Evolutionary conservation across 2,329 filamentous ascomycete genomes (phyloP), one percentile per base, ranked within the genome.

Genomic region (Mycocentrospora acerina): DNA sequence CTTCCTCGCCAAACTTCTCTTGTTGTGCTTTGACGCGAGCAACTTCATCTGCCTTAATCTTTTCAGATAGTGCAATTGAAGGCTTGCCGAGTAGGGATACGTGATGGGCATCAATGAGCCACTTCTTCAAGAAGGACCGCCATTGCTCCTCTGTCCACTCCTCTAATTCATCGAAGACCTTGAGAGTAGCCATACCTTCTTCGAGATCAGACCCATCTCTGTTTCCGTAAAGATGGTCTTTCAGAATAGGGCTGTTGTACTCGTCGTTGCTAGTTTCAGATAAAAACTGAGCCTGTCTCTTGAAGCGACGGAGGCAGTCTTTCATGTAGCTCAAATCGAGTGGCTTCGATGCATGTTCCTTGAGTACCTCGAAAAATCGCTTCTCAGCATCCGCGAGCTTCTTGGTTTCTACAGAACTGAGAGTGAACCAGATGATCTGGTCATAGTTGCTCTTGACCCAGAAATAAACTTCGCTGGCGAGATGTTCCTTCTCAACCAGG

Each of bases 401-500:
- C 42, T 86, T 85, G 0, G 91, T 95, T 17, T 86, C 87, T 4
- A 98, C 91, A 42, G 90, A 86, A 4, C 85, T 90, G 16, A 95
- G 79, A 39, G 87, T 85, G 58, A 98, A 84, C 77, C 85, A 89
- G 40, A 97, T 88, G 35, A 95, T 79, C 10, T 84, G 85, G 50
- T 88, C 85, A 2, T 90, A 89, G 32, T 90, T 81, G 17, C 82
- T 79, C 48, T 96, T 90, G 55, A 82, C 85, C 66, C 81, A 85
- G 65, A 86, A 90, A 32, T 83, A 83, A 9, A 97, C 83, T 6
- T 85, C 88, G 68, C 90, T 96, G 3, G 90, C 88, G 30, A 97
- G 79, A 53, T 95, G 87, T 67, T 97, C 91, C 55, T 85, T 89
- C 62, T 98, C 93, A 2, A 98, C 93, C 44, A 98, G 78, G 13